These are phyloP conservation scores for Coemansia sp. DNA, from an alignment of 192 early-diverging fungal species.

Conservation along the genomic window DNA sequence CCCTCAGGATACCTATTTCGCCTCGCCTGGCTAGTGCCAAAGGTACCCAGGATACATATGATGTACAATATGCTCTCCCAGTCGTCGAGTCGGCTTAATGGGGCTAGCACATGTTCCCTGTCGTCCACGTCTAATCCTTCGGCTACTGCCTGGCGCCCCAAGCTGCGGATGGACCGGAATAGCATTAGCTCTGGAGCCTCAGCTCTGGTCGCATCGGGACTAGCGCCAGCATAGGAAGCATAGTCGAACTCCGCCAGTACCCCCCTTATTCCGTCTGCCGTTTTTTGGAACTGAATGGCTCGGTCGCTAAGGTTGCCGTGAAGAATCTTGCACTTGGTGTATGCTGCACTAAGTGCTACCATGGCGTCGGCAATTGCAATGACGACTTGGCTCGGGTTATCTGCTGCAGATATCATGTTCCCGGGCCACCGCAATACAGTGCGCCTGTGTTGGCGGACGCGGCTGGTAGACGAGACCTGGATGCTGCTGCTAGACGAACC, in stretches of 20 bases:
- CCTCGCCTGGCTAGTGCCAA: not conserved
- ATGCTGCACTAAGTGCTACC: not conserved
- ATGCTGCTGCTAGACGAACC: too few species aligned
- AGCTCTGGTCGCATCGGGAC: too few species aligned
- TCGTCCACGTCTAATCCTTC: too few species aligned
- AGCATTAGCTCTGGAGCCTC: not conserved
- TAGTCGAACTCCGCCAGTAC: not conserved
- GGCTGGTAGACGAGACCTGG: too few species aligned
- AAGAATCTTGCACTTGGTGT: not conserved
- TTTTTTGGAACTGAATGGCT: not conserved
- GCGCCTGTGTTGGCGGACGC: too few species aligned
- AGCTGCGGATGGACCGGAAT: constrained; percentile 30
- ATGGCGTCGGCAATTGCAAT: not conserved
- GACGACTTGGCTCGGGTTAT: not conserved
- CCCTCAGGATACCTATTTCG: not conserved
- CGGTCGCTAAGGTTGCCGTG: not conserved
- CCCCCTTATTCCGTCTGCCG: not conserved
- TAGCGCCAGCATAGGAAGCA: not conserved
- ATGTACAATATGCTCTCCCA: not conserved
- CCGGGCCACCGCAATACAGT: too few species aligned
- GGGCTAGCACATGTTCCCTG: too few species aligned
- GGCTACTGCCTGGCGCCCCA: not conserved
- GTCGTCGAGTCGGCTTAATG: not conserved
- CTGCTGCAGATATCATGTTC: not conserved
- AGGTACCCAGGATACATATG: not conserved